A percentile compares a stretch with the other conserved stretches of the same genome.
Conservation (phyloP, 2,329 filamentous ascomycete genomes). For the Paramyrothecium sp. region DNA sequence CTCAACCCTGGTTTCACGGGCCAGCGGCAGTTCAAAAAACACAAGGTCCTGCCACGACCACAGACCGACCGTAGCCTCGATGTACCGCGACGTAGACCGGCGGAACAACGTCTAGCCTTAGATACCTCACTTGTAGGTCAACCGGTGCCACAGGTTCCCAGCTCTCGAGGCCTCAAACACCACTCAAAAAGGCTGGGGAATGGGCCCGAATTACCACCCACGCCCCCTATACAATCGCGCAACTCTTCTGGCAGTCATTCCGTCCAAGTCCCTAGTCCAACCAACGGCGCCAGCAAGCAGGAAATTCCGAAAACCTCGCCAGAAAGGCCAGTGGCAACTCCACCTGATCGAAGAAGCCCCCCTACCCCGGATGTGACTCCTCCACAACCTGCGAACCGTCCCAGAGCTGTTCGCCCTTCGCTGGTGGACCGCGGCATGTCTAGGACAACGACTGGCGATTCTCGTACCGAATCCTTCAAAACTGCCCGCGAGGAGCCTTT, state of each 20-base stretch:
- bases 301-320: conserved; percentile 36
- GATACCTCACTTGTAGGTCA: conserved; percentile 23
- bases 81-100: conserved; percentile 18
- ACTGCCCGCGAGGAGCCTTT: conserved; percentile 67
- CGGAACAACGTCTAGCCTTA: conserved; percentile 19
- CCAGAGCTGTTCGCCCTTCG: conserved; percentile 44
- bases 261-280: conserved; percentile 39
- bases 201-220: conserved; percentile 57
- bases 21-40: conserved; percentile 43
- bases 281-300: conserved; percentile 33
- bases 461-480: conserved; percentile 68
- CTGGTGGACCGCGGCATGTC: conserved; percentile 48
- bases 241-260: conserved; percentile 53
- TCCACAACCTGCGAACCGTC: conserved; percentile 49
- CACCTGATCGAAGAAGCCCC: conserved; percentile 64
- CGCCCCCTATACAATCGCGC: conserved; percentile 60
- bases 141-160: conserved; percentile 31
- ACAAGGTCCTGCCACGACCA: conserved; percentile 41
- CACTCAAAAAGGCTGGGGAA: conserved; percentile 39
- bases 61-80: conserved; percentile 21
- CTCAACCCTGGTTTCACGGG: conserved; percentile 22
- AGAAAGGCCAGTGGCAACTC: conserved; percentile 51
- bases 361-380: conserved; percentile 77
- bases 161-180: conserved; percentile 38
- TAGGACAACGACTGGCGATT: conserved; percentile 56